Conservation (phyloP, 257 asterid genomes). For the Mentha longifolia region DNA sequence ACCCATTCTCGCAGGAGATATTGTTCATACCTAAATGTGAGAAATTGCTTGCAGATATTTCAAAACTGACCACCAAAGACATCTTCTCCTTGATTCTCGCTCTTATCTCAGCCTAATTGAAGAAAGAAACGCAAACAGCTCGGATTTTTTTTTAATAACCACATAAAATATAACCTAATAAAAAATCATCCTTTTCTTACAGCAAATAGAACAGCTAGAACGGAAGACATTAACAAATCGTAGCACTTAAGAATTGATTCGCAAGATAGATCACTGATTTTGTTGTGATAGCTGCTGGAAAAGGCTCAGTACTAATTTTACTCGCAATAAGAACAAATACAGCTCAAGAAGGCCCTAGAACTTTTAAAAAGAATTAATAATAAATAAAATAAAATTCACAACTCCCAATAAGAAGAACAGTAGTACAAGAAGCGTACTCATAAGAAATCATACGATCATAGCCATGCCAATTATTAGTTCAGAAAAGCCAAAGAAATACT, state of each 20-base stretch:
- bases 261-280: neutral
- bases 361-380: neutral
- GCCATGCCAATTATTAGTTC: neutral
- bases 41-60: neutral
- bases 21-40: neutral
- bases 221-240: neutral
- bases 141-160: neutral
- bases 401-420: constrained; percentile 17
- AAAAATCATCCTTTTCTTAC: neutral
- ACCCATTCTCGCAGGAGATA: neutral
- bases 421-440: constrained; percentile 31
- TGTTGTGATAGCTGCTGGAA: too few species aligned
- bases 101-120: neutral
- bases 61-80: neutral
- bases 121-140: neutral
- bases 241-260: neutral
- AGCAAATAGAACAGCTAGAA: constrained; percentile 2
- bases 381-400: neutral
- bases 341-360: neutral
- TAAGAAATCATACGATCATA: constrained; percentile 1
- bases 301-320: neutral
- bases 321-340: too few species aligned
- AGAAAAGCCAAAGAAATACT: neutral
- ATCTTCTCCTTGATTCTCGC: neutral
- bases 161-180: constrained; percentile 33